A percentile compares a stretch with the other conserved stretches of the same genome.
Evolutionary conservation across 306 rosid species (phyloP).

Genomic region (Carpinus viminea): DNA sequence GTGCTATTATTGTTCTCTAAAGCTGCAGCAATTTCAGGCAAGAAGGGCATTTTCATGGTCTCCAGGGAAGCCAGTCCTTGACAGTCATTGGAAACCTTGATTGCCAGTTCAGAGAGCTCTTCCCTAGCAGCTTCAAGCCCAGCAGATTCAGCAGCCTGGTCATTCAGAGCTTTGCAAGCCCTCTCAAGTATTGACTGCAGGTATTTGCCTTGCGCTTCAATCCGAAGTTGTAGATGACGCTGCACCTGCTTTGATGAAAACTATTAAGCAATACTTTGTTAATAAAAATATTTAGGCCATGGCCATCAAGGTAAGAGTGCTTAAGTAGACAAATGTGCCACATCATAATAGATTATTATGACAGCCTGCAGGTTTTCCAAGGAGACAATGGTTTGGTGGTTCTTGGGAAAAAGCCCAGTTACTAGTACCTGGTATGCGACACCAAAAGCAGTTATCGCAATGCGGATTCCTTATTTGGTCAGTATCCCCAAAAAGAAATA

Average conservation of each 20-base stretch:
- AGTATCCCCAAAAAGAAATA: neutral
- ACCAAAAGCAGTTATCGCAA: neutral
- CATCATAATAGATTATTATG: neutral
- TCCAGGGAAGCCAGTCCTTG: constrained; percentile 39
- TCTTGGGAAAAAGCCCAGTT: neutral
- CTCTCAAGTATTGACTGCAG: constrained; percentile 63
- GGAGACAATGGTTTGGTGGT: neutral
- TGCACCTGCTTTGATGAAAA: constrained; percentile 43
- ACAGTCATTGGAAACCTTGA: constrained; percentile 41
- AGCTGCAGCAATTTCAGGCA: constrained; percentile 41
- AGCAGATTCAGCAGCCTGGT: constrained; percentile 40
- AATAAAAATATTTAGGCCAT: neutral
- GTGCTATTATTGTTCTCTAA: constrained; percentile 33
- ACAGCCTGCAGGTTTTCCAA: neutral
- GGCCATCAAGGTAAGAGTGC: neutral
- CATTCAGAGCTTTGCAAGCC: constrained; percentile 49
- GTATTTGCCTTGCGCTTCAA: constrained; percentile 64
- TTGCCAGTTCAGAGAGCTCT: constrained; percentile 57
- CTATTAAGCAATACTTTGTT: constrained; percentile 2
- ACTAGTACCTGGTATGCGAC: neutral
- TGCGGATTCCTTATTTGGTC: neutral
- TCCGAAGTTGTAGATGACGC: constrained; percentile 59
- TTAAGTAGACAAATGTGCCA: neutral
- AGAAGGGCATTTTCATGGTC: constrained; percentile 31
- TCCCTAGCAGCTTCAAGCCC: constrained; percentile 55